Percentiles rank a stretch among this genome's conserved stretches.
phyloP scores from a whole-genome alignment of 2,329 filamentous ascomycete species.

The Nigrospora sphaerica region DNA sequence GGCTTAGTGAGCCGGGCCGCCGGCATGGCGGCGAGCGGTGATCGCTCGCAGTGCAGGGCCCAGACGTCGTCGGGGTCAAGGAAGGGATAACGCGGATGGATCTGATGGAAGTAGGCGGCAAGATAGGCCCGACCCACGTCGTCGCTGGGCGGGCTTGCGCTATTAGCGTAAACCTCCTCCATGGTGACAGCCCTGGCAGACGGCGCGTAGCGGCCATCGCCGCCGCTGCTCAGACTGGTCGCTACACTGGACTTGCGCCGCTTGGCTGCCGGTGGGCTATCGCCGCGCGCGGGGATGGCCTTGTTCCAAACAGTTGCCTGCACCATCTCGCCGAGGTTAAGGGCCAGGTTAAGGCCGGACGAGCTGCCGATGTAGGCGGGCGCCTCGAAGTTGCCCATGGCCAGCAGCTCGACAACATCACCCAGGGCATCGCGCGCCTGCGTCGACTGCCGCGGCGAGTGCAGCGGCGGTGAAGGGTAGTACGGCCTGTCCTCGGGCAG shows the following conservation, averaged over 20 bases:
- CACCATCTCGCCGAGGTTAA: slow-evolving; percentile 45
- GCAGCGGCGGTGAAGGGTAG: neutral
- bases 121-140: slow-evolving; percentile 34
- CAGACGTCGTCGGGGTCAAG: slow-evolving; percentile 36
- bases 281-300: slow-evolving; percentile 23
- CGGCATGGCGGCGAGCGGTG: slow-evolving; percentile 23
- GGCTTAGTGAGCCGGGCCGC: slow-evolving; percentile 24
- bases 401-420: slow-evolving; percentile 42
- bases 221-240: neutral
- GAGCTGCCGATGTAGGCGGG: slow-evolving; percentile 42
- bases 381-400: slow-evolving; percentile 34
- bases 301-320: slow-evolving; percentile 48
- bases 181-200: slow-evolving; percentile 19
- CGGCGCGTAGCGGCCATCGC: neutral
- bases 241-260: neutral
- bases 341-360: slow-evolving; percentile 39
- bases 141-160: slow-evolving; percentile 37
- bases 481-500: slow-evolving; percentile 1
- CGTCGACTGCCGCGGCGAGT: slow-evolving; percentile 3
- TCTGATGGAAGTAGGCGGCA: slow-evolving; percentile 34
- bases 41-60: slow-evolving; percentile 32
- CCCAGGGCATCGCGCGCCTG: slow-evolving; percentile 15
- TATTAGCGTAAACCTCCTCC: slow-evolving; percentile 32
- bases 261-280: slow-evolving; percentile 4
- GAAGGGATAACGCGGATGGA: slow-evolving; percentile 43